Evolutionary conservation across 1,284 basidiomycete genomes (phyloP).

Genomic region (Naganishia albida): DNA sequence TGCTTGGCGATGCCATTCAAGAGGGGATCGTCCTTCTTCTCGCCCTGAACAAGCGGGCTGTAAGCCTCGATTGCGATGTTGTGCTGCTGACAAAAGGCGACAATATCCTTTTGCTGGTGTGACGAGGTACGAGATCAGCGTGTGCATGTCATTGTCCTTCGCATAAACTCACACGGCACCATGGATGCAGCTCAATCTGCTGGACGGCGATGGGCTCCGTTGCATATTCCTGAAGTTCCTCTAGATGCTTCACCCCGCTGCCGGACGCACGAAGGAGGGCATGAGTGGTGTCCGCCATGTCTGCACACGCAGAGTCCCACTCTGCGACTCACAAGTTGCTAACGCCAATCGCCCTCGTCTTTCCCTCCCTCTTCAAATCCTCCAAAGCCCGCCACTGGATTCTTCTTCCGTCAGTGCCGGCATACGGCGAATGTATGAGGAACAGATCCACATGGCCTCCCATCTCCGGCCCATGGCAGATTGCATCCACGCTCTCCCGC

Average conservation of each 20-base stretch:
- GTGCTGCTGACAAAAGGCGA: slow-evolving; percentile 69
- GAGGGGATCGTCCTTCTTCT: slow-evolving; percentile 59
- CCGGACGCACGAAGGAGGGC: slow-evolving; percentile 3
- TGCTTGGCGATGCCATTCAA: slow-evolving; percentile 63
- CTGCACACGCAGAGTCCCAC: not conserved
- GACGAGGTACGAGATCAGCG: slow-evolving; percentile 46
- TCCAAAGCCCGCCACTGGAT: slow-evolving; percentile 43
- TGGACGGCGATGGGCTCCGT: slow-evolving; percentile 69
- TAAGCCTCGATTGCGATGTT: slow-evolving; percentile 75
- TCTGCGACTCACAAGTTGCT: slow-evolving; percentile 66
- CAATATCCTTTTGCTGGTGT: slow-evolving; percentile 77
- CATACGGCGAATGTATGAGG: slow-evolving; percentile 62
- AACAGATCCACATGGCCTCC: slow-evolving; percentile 69
- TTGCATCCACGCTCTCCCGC: slow-evolving; percentile 2
- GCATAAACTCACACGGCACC: slow-evolving; percentile 1
- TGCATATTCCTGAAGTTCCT: slow-evolving; percentile 64
- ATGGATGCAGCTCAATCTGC: slow-evolving; percentile 64
- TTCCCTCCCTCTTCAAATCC: slow-evolving; percentile 61
- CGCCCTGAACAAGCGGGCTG: slow-evolving; percentile 65
- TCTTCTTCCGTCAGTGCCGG: slow-evolving; percentile 39
- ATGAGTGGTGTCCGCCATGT: not conserved
- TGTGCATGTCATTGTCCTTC: too few species aligned
- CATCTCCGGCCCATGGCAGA: not conserved
- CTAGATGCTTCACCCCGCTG: slow-evolving; percentile 73
- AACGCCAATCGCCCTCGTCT: slow-evolving; percentile 72